Evolutionary conservation across 768 basidiomycete species (phyloP).

Genomic region (Tricholomella constricta): DNA sequence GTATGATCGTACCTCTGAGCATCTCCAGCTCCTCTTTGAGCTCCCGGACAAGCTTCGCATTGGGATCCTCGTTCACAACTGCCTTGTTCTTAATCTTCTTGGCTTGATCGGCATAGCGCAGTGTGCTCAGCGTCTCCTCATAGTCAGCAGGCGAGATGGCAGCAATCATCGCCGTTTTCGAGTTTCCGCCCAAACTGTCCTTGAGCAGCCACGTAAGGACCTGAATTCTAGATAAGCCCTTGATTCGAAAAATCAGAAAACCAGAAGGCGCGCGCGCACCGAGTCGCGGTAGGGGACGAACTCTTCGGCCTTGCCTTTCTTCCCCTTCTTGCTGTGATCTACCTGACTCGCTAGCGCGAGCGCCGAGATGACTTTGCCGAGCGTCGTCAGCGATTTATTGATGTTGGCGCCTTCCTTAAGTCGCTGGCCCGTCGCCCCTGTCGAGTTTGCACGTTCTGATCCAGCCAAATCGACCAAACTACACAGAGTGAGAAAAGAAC

Average conservation of each 20-base stretch:
- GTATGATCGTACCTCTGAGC: slow-evolving; percentile 67
- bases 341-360: slow-evolving; percentile 73
- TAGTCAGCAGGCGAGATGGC: slow-evolving; percentile 99
- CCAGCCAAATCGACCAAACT: slow-evolving; percentile 96
- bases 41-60: slow-evolving; percentile 97
- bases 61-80: slow-evolving; percentile 98
- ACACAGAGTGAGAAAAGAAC: slow-evolving; percentile 13
- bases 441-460: slow-evolving; percentile 95
- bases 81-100: slow-evolving; percentile 99
- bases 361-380: slow-evolving; percentile 95
- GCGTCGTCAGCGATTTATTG: slow-evolving; percentile 96
- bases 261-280: slow-evolving; percentile 44
- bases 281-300: slow-evolving; percentile 98
- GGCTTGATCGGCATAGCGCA: slow-evolving; percentile 97
- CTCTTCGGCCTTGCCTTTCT: slow-evolving; percentile 88
- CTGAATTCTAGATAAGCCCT: slow-evolving; percentile 36
- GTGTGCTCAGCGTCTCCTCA: slow-evolving; percentile 94
- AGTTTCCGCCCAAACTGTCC: slow-evolving; percentile 96
- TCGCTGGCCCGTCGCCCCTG: slow-evolving; percentile 94
- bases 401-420: slow-evolving; percentile 98
- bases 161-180: slow-evolving; percentile 99
- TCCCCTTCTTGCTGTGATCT: slow-evolving; percentile 75
- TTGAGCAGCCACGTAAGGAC: slow-evolving; percentile 98
- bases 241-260: slow-evolving; percentile 10
- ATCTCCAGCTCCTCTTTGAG: slow-evolving; percentile 97